Conservation (phyloP, 2,329 filamentous ascomycete genomes). For the Cercospora sp. region DNA sequence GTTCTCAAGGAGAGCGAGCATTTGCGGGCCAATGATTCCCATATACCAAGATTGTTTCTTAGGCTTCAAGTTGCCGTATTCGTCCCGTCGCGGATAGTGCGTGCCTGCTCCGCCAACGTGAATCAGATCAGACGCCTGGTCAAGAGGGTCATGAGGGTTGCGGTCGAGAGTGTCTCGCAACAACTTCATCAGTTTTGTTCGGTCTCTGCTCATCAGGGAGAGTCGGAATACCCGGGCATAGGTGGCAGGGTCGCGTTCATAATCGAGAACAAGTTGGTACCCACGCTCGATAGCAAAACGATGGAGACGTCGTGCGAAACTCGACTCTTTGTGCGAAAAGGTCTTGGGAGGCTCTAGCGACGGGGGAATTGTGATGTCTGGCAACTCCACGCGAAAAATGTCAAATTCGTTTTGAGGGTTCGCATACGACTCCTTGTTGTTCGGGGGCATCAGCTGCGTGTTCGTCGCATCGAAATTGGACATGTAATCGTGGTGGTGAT, state of each 20-base stretch:
- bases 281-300: constrained; percentile 64
- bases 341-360: constrained; percentile 46
- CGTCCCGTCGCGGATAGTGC: constrained; percentile 51
- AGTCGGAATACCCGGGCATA: constrained; percentile 33
- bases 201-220: constrained; percentile 26
- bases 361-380: constrained; percentile 20
- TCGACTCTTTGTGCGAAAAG: constrained; percentile 63
- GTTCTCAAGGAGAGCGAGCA: constrained; percentile 31
- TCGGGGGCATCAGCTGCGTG: background rate
- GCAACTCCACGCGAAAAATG: constrained; percentile 14
- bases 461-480: background rate
- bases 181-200: constrained; percentile 29
- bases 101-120: constrained; percentile 68
- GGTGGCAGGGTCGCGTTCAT: constrained; percentile 36
- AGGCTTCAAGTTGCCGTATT: constrained; percentile 60
- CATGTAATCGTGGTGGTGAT: constrained; percentile 7
- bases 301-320: constrained; percentile 70
- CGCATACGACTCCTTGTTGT: background rate
- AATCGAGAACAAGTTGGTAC: constrained; percentile 57
- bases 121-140: constrained; percentile 63
- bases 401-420: constrained; percentile 10
- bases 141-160: constrained; percentile 52
- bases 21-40: constrained; percentile 35
- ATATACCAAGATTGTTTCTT: constrained; percentile 32
- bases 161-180: constrained; percentile 45